These are phyloP conservation scores for Umbelopsis sp. DNA, from an alignment of 371 early-diverging fungal species.

Conservation along the genomic window DNA sequence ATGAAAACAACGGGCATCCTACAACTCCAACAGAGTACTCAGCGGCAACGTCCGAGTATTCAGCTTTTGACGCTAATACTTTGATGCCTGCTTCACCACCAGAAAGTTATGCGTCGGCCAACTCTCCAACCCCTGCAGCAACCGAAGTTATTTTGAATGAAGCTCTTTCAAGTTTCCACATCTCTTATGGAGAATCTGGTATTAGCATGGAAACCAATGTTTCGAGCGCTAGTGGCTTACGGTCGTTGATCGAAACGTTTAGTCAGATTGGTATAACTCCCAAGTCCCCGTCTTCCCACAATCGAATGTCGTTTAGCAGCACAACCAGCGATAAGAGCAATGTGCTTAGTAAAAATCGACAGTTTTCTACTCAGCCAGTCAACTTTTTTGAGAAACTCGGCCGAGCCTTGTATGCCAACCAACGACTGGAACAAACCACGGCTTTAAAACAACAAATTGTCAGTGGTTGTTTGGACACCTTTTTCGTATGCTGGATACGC, in stretches of 20 bases:
- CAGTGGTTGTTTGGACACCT: slow-evolving; percentile 41
- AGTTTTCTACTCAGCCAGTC: slow-evolving; percentile 28
- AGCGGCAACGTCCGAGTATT: not conserved
- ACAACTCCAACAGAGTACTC: slow-evolving; percentile 9
- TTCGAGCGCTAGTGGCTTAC: slow-evolving; percentile 34
- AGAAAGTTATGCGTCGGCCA: slow-evolving; percentile 5
- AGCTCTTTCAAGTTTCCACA: slow-evolving; percentile 31
- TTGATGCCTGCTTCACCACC: slow-evolving; percentile 15
- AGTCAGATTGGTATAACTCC: slow-evolving; percentile 28
- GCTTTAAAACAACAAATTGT: slow-evolving; percentile 33
- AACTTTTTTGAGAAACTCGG: slow-evolving; percentile 32
- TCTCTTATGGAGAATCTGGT: slow-evolving; percentile 38
- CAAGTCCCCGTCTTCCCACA: not conserved
- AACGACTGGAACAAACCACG: slow-evolving; percentile 27
- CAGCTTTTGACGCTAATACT: not conserved
- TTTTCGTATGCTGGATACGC: slow-evolving; percentile 38
- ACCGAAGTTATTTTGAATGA: slow-evolving; percentile 18
- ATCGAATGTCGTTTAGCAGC: slow-evolving; percentile 11
- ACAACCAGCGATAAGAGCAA: slow-evolving; percentile 7
- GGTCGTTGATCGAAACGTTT: slow-evolving; percentile 39
- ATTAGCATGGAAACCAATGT: slow-evolving; percentile 39
- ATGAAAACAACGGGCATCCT: not conserved
- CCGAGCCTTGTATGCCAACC: not conserved
- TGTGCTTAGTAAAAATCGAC: slow-evolving; percentile 8
- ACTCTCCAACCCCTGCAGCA: slow-evolving; percentile 4